Evolutionary conservation across 1,139 yeast species (phyloP).

Genomic region (Schizosaccharomyces versatilis): DNA sequence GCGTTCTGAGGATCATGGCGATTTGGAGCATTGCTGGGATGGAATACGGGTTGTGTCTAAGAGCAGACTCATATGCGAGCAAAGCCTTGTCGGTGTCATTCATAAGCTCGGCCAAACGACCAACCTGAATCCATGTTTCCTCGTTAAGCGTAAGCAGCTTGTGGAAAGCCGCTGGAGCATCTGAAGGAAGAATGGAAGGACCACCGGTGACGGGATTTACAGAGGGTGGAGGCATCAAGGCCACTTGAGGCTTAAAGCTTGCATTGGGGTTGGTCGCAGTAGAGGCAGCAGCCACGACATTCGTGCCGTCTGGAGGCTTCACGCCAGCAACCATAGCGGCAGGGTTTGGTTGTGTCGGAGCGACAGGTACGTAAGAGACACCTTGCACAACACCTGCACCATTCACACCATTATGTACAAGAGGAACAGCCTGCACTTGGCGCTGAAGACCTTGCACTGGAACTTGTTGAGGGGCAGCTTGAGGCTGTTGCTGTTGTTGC

Average conservation of each 20-base stretch:
- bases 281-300: neutral
- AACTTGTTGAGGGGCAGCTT: neutral
- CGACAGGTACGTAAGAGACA: neutral
- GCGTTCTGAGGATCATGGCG: conserved; percentile 70
- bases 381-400: neutral
- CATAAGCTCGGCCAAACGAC: conserved; percentile 70
- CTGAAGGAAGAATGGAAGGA: neutral
- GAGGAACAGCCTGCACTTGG: neutral
- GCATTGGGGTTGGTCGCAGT: neutral
- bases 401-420: neutral
- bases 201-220: neutral
- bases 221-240: neutral
- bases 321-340: neutral
- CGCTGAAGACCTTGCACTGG: neutral
- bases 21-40: conserved; percentile 65
- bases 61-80: conserved; percentile 71
- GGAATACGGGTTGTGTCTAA: conserved; percentile 67
- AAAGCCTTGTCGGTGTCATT: conserved; percentile 82
- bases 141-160: conserved; percentile 35
- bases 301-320: neutral
- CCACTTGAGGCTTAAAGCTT: neutral
- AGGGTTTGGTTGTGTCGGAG: neutral
- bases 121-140: conserved; percentile 83
- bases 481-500: neutral
- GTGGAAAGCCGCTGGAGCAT: conserved; percentile 23